These are phyloP conservation scores for Verticillium longisporum DNA, from an alignment of 2,329 filamentous ascomycete genomes.

Conservation along the genomic window DNA sequence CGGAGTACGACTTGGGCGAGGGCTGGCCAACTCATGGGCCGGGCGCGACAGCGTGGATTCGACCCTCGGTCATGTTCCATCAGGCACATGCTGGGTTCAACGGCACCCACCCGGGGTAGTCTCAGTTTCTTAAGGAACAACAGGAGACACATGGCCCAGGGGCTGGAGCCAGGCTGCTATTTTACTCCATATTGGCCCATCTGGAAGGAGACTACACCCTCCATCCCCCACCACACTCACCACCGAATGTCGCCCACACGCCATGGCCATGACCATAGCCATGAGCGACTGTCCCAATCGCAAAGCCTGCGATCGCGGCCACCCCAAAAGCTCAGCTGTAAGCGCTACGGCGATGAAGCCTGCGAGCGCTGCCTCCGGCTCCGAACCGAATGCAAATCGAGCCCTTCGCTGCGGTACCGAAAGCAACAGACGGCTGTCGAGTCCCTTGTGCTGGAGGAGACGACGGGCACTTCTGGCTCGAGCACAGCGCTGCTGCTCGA, in stretches of 20 bases:
- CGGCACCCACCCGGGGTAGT: neutral
- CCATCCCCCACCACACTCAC: neutral
- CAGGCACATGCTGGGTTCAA: neutral
- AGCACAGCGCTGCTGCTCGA: neutral
- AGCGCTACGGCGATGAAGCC: conserved; percentile 28
- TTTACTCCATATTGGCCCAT: neutral
- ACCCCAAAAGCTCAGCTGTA: conserved; percentile 40
- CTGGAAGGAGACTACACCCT: neutral
- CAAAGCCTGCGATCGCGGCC: conserved; percentile 40
- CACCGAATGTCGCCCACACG: conserved; percentile 1
- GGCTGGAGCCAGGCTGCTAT: neutral
- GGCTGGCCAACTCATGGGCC: neutral
- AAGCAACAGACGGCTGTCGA: conserved; percentile 17
- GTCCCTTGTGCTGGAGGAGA: conserved; percentile 2
- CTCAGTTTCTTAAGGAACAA: conserved; percentile 1
- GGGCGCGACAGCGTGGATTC: neutral
- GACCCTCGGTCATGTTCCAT: neutral
- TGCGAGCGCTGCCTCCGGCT: conserved; percentile 36
- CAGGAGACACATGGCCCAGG: neutral
- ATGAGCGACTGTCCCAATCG: conserved; percentile 31
- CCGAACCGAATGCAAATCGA: conserved; percentile 35
- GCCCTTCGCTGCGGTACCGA: conserved; percentile 31
- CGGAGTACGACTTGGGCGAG: neutral
- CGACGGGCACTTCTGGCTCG: neutral
- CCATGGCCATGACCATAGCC: conserved; percentile 20